Evolutionary conservation across 1,284 basidiomycete genomes (phyloP).

Genomic region (Prillingera fragicola): DNA sequence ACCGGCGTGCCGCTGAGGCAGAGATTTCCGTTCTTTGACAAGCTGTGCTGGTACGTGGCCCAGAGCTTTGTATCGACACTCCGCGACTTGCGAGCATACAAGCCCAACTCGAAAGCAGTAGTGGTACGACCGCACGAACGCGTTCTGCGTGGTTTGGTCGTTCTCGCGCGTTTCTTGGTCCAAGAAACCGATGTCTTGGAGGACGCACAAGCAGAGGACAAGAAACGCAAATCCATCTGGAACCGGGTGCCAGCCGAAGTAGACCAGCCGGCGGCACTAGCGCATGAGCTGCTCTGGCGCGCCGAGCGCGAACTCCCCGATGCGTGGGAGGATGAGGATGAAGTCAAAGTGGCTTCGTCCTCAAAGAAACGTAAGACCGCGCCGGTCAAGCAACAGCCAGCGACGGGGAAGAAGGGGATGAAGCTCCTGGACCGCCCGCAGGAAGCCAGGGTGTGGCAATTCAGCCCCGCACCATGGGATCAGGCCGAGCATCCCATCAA

Average conservation of each 20-base stretch:
- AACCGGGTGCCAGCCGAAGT: conserved; percentile 75
- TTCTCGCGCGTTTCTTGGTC: conserved; percentile 72
- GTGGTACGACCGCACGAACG: conserved; percentile 46
- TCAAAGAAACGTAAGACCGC: conserved; percentile 3
- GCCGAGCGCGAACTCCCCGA: conserved; percentile 61
- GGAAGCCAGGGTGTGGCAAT: conserved; percentile 7
- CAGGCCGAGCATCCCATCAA: conserved; percentile 10
- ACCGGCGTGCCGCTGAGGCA: conserved; percentile 94
- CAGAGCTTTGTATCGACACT: conserved; percentile 70
- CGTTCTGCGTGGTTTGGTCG: conserved; percentile 64
- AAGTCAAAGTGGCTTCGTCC: conserved; percentile 30
- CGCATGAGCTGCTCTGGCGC: conserved; percentile 76
- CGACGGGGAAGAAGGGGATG: background rate
- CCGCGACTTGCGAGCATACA: conserved; percentile 59
- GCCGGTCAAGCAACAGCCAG: background rate
- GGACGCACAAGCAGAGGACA: conserved; percentile 49
- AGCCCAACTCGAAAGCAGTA: conserved; percentile 13
- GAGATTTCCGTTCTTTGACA: conserved; percentile 78
- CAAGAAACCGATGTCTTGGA: conserved; percentile 66
- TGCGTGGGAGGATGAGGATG: conserved; percentile 63
- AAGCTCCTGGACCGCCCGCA: conserved; percentile 8
- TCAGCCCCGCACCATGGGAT: conserved; percentile 9
- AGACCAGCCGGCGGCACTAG: conserved; percentile 67
- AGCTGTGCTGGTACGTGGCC: conserved; percentile 81
- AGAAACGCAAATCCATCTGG: conserved; percentile 63